Evolutionary conservation across 192 early-diverging fungal species (phyloP).

Genomic region (Backusella sp.): DNA sequence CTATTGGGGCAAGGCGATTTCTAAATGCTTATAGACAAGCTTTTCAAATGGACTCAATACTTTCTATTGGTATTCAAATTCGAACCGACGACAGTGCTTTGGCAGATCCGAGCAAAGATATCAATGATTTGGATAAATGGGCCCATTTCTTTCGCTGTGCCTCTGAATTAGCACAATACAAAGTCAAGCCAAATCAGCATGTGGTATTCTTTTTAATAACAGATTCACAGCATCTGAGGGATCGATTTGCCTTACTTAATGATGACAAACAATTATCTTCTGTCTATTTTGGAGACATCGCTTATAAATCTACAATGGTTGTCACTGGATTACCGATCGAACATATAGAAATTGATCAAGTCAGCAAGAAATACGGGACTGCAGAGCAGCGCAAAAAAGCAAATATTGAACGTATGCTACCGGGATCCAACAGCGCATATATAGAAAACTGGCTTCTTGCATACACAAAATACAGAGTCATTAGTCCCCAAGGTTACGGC

Average conservation of each 20-base stretch:
- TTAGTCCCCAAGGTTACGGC: conserved; percentile 40
- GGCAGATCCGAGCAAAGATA: conserved; percentile 33
- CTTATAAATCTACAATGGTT: conserved; percentile 21
- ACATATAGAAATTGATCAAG: conserved; percentile 37
- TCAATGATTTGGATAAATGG: conserved; percentile 33
- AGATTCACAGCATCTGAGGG: conserved; percentile 38
- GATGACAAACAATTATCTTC: conserved; percentile 6
- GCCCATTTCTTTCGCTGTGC: conserved; percentile 40
- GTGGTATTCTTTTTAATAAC: conserved; percentile 44
- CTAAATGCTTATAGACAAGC: conserved; percentile 34
- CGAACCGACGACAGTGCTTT: conserved; percentile 38
- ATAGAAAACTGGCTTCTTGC: conserved; percentile 49
- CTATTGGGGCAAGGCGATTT: conserved; percentile 31
- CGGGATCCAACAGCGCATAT: conserved; percentile 35
- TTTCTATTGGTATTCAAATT: conserved; percentile 46
- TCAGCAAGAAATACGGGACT: conserved; percentile 36
- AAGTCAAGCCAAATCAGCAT: conserved; percentile 20
- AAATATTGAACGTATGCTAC: conserved; percentile 21
- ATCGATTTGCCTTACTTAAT: conserved; percentile 37
- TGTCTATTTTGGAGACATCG: conserved; percentile 13
- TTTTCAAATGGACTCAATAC: conserved; percentile 35
- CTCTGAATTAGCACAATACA: conserved; percentile 32
- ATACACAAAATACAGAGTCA: conserved; percentile 40
- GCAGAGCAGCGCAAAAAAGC: conserved; percentile 25
- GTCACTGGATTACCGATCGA: conserved; percentile 43